A percentile compares a stretch with the other conserved stretches of the same genome.
These are phyloP conservation scores for Paecilomyces sp. DNA, from an alignment of 2,329 filamentous ascomycete species.

Conservation along the genomic window DNA sequence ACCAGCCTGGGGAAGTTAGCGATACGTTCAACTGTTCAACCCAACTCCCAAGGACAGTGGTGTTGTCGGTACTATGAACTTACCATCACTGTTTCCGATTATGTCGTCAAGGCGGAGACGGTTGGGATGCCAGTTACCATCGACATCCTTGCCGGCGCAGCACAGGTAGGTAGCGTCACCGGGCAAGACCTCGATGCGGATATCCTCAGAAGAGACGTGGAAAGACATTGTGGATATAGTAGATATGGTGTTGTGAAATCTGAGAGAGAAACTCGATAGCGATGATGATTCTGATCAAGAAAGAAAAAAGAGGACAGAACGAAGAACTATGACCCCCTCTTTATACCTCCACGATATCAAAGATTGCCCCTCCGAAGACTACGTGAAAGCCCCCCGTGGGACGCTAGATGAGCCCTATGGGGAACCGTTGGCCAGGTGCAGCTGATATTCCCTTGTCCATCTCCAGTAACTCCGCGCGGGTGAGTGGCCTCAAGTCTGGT, in stretches of 20 bases:
- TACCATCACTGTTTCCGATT: slow-evolving; percentile 1
- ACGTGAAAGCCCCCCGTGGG: background rate
- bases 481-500: background rate
- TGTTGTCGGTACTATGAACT: background rate
- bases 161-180: background rate
- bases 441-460: background rate
- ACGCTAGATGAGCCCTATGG: background rate
- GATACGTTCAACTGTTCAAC: background rate
- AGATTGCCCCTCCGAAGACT: background rate
- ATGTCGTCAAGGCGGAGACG: background rate
- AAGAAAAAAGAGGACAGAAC: background rate
- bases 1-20: slow-evolving; percentile 8
- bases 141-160: background rate
- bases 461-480: background rate
- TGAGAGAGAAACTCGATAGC: background rate
- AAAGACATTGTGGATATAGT: background rate
- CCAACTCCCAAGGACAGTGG: background rate
- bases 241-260: background rate
- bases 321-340: background rate
- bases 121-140: background rate
- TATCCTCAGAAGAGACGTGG: background rate
- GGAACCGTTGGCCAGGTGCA: background rate
- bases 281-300: background rate
- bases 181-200: background rate
- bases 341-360: background rate